Conservation (phyloP, 495 filamentous ascomycete species). For the Umbilicaria muhlenbergii region DNA sequence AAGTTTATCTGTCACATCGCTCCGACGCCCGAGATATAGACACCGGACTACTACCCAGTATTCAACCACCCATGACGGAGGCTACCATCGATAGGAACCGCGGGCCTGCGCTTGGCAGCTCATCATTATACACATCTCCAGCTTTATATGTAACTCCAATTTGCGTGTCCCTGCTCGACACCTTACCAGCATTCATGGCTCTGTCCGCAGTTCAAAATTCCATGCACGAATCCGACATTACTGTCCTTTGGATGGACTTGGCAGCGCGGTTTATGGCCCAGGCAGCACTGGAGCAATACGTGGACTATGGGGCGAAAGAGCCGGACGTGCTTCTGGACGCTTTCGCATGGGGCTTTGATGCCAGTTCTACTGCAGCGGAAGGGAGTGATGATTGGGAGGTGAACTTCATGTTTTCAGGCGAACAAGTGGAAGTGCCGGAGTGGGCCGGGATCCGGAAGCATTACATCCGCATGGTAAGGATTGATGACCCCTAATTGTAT, state of each 20-base stretch:
- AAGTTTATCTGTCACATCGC: not conserved
- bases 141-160: too few relatives aligned
- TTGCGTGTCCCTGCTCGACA: constrained; percentile 20
- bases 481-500: not conserved
- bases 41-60: not conserved
- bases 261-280: constrained; percentile 34
- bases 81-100: not conserved
- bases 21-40: not conserved
- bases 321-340: constrained; percentile 13
- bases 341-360: constrained; percentile 20
- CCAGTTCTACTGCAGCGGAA: constrained; percentile 5
- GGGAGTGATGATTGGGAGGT: constrained; percentile 12
- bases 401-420: constrained; percentile 14
- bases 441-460: constrained; percentile 10
- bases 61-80: not conserved
- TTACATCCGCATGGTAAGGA: constrained; percentile 10
- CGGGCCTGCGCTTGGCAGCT: too few relatives aligned
- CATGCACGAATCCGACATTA: constrained; percentile 6
- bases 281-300: constrained; percentile 31
- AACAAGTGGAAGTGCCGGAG: constrained; percentile 3
- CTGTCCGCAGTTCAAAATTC: constrained; percentile 24
- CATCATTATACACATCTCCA: too few relatives aligned
- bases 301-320: constrained; percentile 15
- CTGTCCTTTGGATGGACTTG: constrained; percentile 25
- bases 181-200: constrained; percentile 30